A percentile compares a stretch with the other conserved stretches of the same genome.
Evolutionary conservation across 2,329 filamentous ascomycete species (phyloP).

Genomic region (Bipolaris gigantea): DNA sequence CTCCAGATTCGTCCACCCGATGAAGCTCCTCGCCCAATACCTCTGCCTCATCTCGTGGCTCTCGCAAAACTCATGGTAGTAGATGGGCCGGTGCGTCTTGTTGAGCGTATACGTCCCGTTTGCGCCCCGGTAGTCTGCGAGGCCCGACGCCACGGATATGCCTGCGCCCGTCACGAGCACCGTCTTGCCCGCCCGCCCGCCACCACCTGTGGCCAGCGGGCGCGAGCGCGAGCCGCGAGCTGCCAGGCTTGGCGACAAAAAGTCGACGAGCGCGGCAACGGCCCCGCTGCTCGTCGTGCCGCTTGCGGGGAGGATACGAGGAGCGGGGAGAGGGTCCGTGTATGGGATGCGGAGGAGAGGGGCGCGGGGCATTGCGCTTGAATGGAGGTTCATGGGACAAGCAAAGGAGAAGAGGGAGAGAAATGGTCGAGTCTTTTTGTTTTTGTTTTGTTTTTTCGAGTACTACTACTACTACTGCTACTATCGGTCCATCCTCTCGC

Average conservation of each 20-base stretch:
- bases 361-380: constrained; percentile 53
- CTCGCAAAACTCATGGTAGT: constrained; percentile 83
- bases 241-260: constrained; percentile 60
- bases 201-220: no score
- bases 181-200: no score
- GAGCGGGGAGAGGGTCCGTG: constrained; percentile 76
- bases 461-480: no score
- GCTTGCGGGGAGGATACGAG: constrained; percentile 71
- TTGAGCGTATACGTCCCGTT: constrained; percentile 94
- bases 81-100: constrained; percentile 86
- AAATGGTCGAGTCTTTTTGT: neutral
- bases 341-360: constrained; percentile 83
- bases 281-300: constrained; percentile 73
- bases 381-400: neutral
- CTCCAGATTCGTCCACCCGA: constrained; percentile 84
- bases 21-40: constrained; percentile 93
- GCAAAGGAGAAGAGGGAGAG: neutral
- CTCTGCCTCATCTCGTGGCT: constrained; percentile 84
- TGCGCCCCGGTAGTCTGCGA: constrained; percentile 87
- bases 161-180: constrained; percentile 80
- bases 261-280: constrained; percentile 73
- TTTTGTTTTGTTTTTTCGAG: no score
- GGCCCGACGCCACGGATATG: constrained; percentile 87
- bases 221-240: constrained; percentile 1
- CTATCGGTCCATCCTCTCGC: constrained; percentile 14